These are phyloP conservation scores for Trichoderma lentiforme DNA, from an alignment of 2,329 filamentous ascomycete species.

Conservation along the genomic window DNA sequence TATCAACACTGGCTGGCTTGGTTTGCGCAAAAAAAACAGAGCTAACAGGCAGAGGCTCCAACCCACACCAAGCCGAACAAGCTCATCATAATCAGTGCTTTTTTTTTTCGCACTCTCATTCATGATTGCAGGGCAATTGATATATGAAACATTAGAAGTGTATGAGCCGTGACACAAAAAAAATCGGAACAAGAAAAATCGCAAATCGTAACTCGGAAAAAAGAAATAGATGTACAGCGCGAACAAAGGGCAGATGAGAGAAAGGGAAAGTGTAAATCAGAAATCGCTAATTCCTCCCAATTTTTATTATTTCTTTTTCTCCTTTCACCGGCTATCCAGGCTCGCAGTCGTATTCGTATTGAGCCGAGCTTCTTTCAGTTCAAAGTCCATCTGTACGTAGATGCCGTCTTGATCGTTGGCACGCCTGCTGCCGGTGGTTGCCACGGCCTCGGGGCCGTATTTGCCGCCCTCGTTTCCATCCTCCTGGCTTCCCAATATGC, in stretches of 20 bases:
- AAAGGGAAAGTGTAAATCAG: not conserved
- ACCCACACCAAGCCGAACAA: not conserved
- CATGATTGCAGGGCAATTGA: not conserved
- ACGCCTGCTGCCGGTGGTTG: conserved; percentile 24
- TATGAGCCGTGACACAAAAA: not conserved
- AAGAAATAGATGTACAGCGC: not conserved
- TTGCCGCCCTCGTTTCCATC: conserved; percentile 20
- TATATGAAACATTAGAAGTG: not conserved
- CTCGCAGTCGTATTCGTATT: conserved; percentile 2
- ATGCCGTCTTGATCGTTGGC: conserved; percentile 32
- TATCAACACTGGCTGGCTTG: not conserved
- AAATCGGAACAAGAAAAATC: not conserved
- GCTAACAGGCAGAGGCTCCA: not conserved
- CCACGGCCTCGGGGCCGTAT: conserved; percentile 25
- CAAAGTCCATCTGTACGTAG: conserved; percentile 36
- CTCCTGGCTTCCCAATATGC: conserved; percentile 26
- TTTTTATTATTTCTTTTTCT: not conserved
- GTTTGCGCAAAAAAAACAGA: not conserved
- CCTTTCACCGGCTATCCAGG: not conserved
- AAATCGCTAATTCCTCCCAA: not conserved
- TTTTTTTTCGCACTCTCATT: not conserved
- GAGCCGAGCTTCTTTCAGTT: conserved; percentile 29
- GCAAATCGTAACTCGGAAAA: not conserved
- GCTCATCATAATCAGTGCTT: not conserved
- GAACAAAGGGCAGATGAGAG: not conserved